Evolutionary conservation across 2,329 filamentous ascomycete genomes (phyloP), one percentile per base, ranked within the genome.

Genomic region (Stagonosporopsis rhizophila): DNA sequence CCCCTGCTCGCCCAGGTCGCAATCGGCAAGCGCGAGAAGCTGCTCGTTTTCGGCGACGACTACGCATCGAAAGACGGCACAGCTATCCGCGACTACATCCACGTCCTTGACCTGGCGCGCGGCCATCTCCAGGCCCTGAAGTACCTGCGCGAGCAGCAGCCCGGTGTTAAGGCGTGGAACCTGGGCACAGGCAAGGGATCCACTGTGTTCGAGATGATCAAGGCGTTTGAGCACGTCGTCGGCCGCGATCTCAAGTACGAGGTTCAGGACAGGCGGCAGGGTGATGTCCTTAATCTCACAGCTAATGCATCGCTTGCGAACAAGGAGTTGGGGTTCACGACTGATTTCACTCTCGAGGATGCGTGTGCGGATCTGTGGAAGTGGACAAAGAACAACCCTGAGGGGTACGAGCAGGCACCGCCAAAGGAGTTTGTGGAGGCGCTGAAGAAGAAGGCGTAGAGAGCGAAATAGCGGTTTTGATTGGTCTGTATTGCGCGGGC

Each of bases 201-300:
- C 78, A 99, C 95, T 20, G 95, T 99, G 54, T 95, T 93, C 74
- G 93, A 99, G 76, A 99, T 99, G 82, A 88, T 99, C 85, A 91
- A 94, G 67, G 93, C 95, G 50, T 99, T 99, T 81, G 90, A 88
- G 79, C 79, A 85, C 46, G 92, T 91, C 17, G 93, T 97, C 20
- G 95, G 95, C 60, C 89, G 87, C 46, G 87, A 95, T 54, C 84
- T 99, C 23, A 85, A 89, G 34, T 98, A 98, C 80, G 84, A 97
- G 75, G 89, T 98, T 56, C 90, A 89, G 8, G 87, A 84, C 37
- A 87, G 95, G 70, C 85, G 95, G 71, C 86, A 88, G 35, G 95
- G 95, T 51, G 95, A 99, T 72, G 95, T 99, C 17, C 83, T 99
- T 54, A 90, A 99, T 79, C 87, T 99, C 42, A 99, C 95, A 20